phyloP scores from a whole-genome alignment of 2,329 filamentous ascomycete genomes.

The Xylaria sp. region DNA sequence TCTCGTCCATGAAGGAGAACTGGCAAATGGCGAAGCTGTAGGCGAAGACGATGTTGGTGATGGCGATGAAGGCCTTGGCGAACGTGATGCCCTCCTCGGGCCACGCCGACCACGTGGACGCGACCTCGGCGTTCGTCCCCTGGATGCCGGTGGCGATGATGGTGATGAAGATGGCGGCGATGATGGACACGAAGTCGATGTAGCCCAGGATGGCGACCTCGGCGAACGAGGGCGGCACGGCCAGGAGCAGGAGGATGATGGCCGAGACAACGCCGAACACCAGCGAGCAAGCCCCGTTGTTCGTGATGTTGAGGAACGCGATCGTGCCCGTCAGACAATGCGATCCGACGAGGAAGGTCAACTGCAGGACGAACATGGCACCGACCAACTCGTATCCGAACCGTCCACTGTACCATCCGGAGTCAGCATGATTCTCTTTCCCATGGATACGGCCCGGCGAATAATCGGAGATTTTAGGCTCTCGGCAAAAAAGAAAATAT shows the following conservation, averaged over 20 bases:
- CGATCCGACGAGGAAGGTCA: constrained; percentile 66
- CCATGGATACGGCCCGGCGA: too few species aligned
- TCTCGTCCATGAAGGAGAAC: constrained; percentile 44
- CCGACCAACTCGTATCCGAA: constrained; percentile 59
- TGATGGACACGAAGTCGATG: constrained; percentile 61
- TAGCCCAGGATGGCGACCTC: constrained; percentile 61
- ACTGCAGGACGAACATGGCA: constrained; percentile 55
- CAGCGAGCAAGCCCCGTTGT: constrained; percentile 59
- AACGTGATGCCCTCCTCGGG: constrained; percentile 42
- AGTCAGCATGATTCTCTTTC: too few species aligned
- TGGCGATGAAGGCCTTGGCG: constrained; percentile 53
- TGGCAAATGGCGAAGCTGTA: constrained; percentile 50
- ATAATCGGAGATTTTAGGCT: too few species aligned
- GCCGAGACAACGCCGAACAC: constrained; percentile 60
- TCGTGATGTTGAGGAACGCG: constrained; percentile 61
- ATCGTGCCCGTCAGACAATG: constrained; percentile 65
- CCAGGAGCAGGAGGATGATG: constrained; percentile 55
- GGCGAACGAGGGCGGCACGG: constrained; percentile 60
- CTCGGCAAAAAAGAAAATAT: too few species aligned
- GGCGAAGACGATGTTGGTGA: constrained; percentile 66
- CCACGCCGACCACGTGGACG: constrained; percentile 39
- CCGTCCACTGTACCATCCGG: constrained; percentile 51
- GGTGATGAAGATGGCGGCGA: constrained; percentile 59
- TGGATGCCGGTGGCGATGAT: constrained; percentile 60
- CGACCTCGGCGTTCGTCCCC: constrained; percentile 20